These are phyloP conservation scores for Penicillium sp. DNA, from an alignment of 2,329 filamentous ascomycete genomes.

Conservation along the genomic window DNA sequence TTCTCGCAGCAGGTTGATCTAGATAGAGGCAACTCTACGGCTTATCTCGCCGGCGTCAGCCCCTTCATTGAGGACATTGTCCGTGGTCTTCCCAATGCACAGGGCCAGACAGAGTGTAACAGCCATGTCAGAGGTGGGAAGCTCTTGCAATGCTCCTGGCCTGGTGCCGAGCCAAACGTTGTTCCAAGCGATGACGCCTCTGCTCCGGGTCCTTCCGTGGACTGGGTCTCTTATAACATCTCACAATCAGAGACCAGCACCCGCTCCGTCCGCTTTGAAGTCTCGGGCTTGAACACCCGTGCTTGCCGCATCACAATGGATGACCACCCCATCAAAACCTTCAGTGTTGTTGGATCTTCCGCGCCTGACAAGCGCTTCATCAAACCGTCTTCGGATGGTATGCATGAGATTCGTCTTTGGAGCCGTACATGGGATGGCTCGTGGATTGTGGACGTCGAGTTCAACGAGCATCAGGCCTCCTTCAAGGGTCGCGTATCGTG, in stretches of 20 bases:
- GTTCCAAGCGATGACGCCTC: conserved; percentile 47
- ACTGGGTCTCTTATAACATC: conserved; percentile 71
- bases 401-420: conserved; percentile 76
- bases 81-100: conserved; percentile 69
- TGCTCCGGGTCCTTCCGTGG: conserved; percentile 41
- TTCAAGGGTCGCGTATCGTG: conserved; percentile 72
- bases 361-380: conserved; percentile 67
- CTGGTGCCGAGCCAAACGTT: conserved; percentile 68
- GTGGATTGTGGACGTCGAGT: conserved; percentile 76
- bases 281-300: conserved; percentile 75
- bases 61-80: conserved; percentile 71
- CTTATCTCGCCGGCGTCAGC: conserved; percentile 70
- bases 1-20: conserved; percentile 83
- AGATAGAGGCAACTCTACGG: conserved; percentile 69
- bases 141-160: conserved; percentile 68
- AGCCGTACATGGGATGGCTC: conserved; percentile 75
- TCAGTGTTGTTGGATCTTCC: conserved; percentile 66
- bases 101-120: conserved; percentile 53
- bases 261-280: conserved; percentile 60
- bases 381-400: conserved; percentile 63
- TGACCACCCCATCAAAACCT: conserved; percentile 61
- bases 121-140: conserved; percentile 47
- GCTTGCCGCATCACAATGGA: conserved; percentile 76
- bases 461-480: conserved; percentile 25
- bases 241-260: conserved; percentile 47